Conservation (phyloP, 306 rosid genomes). For the Carpinus viminea region DNA sequence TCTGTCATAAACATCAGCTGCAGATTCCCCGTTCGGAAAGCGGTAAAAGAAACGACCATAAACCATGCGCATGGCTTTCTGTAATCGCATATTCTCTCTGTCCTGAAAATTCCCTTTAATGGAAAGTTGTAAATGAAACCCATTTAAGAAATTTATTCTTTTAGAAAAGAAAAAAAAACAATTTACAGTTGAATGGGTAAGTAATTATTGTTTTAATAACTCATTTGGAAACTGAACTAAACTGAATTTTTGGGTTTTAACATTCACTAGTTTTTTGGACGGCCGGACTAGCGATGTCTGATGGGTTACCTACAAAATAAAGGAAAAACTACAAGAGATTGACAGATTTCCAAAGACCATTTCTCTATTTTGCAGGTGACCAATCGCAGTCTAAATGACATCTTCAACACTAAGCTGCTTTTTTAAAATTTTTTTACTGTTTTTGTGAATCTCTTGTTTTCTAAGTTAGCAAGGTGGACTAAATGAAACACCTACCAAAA, state of each 20-base stretch:
- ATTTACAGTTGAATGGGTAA: not conserved
- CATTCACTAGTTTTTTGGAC: too few relatives aligned
- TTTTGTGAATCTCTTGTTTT: not conserved
- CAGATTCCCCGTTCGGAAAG: conserved; percentile 90
- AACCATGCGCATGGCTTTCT: conserved; percentile 50
- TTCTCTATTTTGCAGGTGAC: too few relatives aligned
- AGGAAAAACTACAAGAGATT: too few relatives aligned
- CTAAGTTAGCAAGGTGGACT: not conserved
- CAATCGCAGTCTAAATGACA: too few relatives aligned
- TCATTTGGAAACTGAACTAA: too few relatives aligned
- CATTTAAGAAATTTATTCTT: not conserved
- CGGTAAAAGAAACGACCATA: conserved; percentile 96
- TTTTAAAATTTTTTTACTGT: not conserved
- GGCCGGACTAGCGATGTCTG: too few relatives aligned
- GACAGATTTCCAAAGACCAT: too few relatives aligned
- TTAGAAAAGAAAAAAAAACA: not conserved
- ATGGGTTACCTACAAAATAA: too few relatives aligned
- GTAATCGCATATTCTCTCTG: conserved; percentile 71
- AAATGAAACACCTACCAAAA: conserved; percentile 49
- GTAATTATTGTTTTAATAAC: too few relatives aligned
- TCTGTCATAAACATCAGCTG: conserved; percentile 96
- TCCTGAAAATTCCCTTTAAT: conserved; percentile 84
- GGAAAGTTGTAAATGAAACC: not conserved
- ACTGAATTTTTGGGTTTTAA: too few relatives aligned
- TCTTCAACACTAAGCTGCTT: too few relatives aligned